A percentile compares a stretch with the other conserved stretches of the same genome.
These are phyloP conservation scores for Naganishia randhawae DNA, from an alignment of 768 basidiomycete genomes.

Conservation along the genomic window DNA sequence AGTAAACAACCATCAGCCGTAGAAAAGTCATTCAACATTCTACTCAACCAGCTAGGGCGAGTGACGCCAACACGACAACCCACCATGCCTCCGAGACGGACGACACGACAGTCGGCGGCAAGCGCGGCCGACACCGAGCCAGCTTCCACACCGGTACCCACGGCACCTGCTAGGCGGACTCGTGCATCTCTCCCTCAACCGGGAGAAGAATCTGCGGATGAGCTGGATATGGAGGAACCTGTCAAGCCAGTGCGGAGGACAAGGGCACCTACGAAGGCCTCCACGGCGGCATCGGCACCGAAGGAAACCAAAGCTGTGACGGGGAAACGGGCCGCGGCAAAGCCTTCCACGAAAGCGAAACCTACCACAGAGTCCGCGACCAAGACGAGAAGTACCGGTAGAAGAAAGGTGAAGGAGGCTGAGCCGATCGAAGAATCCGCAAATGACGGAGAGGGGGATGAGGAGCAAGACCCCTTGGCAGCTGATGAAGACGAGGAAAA, in stretches of 20 bases:
- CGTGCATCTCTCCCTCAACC: slow-evolving; percentile 11
- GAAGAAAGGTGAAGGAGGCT: slow-evolving; percentile 8
- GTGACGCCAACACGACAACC: neutral
- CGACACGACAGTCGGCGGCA: slow-evolving; percentile 20
- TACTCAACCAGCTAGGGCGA: neutral
- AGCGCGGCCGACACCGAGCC: neutral
- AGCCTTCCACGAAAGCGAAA: neutral
- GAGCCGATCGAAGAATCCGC: slow-evolving; percentile 5
- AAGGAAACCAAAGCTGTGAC: neutral
- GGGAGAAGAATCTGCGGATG: slow-evolving; percentile 8
- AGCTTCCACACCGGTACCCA: neutral
- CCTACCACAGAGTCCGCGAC: neutral
- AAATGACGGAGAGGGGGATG: neutral
- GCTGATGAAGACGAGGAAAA: neutral
- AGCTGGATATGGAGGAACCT: slow-evolving; percentile 18
- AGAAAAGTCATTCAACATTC: slow-evolving; percentile 24
- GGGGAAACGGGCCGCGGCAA: neutral
- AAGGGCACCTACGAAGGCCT: slow-evolving; percentile 7
- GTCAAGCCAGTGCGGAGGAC: slow-evolving; percentile 7
- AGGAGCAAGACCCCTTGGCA: neutral
- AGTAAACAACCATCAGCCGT: slow-evolving; percentile 7
- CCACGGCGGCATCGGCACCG: neutral
- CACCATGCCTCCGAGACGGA: slow-evolving; percentile 28
- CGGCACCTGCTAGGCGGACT: neutral
- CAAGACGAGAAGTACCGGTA: neutral